These are phyloP conservation scores for Mycena indigotica DNA, from an alignment of 768 basidiomycete genomes.

Conservation along the genomic window DNA sequence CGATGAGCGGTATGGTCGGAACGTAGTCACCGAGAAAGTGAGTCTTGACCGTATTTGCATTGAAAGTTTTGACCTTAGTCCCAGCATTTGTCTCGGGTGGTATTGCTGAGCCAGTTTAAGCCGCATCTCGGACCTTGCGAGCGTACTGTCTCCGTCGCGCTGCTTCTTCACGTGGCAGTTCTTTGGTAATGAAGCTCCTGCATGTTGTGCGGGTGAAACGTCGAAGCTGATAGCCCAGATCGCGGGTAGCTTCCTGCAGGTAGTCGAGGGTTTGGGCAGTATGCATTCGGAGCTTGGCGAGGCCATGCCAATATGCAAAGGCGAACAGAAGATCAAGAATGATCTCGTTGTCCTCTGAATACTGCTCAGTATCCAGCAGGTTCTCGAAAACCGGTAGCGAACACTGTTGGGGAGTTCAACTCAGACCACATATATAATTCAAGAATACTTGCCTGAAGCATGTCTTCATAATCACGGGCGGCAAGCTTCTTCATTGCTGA, in stretches of 20 bases:
- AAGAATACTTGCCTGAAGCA: too few species aligned
- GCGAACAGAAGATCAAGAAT: conserved; percentile 30
- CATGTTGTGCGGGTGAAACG: conserved; percentile 29
- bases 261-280: conserved; percentile 22
- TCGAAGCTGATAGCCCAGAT: conserved; percentile 27
- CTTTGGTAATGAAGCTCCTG: conserved; percentile 26
- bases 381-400: conserved; percentile 41
- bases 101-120: conserved; percentile 10
- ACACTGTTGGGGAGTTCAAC: conserved; percentile 27
- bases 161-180: conserved; percentile 35
- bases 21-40: conserved; percentile 34
- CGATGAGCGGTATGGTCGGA: conserved; percentile 16
- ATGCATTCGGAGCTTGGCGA: conserved; percentile 37
- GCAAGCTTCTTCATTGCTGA: neutral
- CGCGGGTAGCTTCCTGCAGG: conserved; percentile 22
- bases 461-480: conserved; percentile 20
- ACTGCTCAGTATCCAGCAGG: conserved; percentile 27
- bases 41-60: conserved; percentile 24
- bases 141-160: conserved; percentile 22
- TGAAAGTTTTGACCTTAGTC: conserved; percentile 17
- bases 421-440: conserved; percentile 19
- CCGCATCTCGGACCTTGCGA: conserved; percentile 7
- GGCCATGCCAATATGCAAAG: conserved; percentile 36
- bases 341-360: conserved; percentile 12
- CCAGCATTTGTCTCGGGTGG: neutral